These are phyloP conservation scores for Pisolithus albus DNA, from an alignment of 768 basidiomycete genomes.

Conservation along the genomic window DNA sequence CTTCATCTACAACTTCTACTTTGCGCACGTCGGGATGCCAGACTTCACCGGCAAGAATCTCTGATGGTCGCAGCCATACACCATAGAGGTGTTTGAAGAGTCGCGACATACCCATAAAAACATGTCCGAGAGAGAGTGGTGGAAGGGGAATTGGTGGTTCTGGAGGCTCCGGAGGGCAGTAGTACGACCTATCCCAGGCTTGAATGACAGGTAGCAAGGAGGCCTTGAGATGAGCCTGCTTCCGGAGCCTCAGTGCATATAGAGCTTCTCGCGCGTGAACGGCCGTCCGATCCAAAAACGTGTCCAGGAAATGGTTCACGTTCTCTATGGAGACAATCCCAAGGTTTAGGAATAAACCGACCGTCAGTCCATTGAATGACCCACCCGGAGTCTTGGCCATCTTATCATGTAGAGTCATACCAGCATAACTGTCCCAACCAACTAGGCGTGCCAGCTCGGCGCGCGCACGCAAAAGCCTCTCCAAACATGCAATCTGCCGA, in stretches of 20 bases:
- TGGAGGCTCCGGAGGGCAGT: conserved; percentile 73
- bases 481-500: conserved; percentile 71
- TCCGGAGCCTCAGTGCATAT: conserved; percentile 55
- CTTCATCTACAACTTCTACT: conserved; percentile 88
- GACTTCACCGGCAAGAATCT: conserved; percentile 67
- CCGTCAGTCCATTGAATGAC: conserved; percentile 10
- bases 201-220: conserved; percentile 60
- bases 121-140: conserved; percentile 79
- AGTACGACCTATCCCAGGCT: conserved; percentile 98
- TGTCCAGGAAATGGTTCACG: conserved; percentile 78
- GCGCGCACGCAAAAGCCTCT: conserved; percentile 66
- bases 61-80: conserved; percentile 67
- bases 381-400: conserved; percentile 93
- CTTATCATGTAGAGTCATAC: conserved; percentile 86
- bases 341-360: conserved; percentile 2
- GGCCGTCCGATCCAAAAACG: conserved; percentile 72
- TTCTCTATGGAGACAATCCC: conserved; percentile 49
- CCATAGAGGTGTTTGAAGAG: conserved; percentile 87
- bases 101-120: conserved; percentile 86
- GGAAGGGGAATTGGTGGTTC: conserved; percentile 68
- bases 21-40: conserved; percentile 90
- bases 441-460: conserved; percentile 80
- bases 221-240: conserved; percentile 65
- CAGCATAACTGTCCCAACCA: conserved; percentile 79
- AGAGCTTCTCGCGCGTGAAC: conserved; percentile 74